Evolutionary conservation across 2,329 filamentous ascomycete genomes (phyloP), one percentile per base, ranked within the genome.

Genomic region (Talaromyces islandicus): DNA sequence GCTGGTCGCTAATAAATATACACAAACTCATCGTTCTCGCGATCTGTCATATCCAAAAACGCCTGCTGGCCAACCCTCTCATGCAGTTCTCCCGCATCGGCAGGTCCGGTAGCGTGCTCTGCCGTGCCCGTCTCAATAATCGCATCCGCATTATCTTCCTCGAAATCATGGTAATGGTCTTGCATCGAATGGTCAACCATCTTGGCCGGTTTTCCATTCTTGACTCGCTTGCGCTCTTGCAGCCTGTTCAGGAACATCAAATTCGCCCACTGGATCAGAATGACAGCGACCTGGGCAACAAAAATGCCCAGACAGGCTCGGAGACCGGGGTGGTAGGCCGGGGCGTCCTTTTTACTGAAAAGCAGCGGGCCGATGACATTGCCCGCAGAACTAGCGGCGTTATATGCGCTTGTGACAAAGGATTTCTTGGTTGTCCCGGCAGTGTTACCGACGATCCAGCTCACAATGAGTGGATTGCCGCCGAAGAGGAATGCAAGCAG

Each of bases 391-490:
- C 81, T 80, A 0, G 83, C 86, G 1, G 83, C 85, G 65, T 87
- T 86, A 76, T 84, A 89, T 0, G 88, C 73, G 0, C 82, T 83
- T 80, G 88, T 85, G 43, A 85, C 80, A 54, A 83, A 78, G 0
- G 85, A 85, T 67, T 87, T 87, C 72, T 90, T 89, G 2, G 86
- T 88, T 17, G 81, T 83, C 7, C 87, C 88, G 0, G 80, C 87
- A 0, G 85, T 88, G 69, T 90, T 90, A 7, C 82, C 85, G 6
- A 89, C 80, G 60, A 89, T 85, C 87, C 87, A 90, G 0, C 84
- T 81, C 0, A 89, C 83, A 27, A 88, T 82, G 10, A 90, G 75
- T 0, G 86, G 86, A 65, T 87, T 88, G 1, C 82, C 84, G 1
- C 85, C 85, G 62, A 85, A 89, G 9, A 89, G 74, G 69, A 88